Conservation (phyloP, 2,329 filamentous ascomycete genomes). For the Cryphonectria radicalis region DNA sequence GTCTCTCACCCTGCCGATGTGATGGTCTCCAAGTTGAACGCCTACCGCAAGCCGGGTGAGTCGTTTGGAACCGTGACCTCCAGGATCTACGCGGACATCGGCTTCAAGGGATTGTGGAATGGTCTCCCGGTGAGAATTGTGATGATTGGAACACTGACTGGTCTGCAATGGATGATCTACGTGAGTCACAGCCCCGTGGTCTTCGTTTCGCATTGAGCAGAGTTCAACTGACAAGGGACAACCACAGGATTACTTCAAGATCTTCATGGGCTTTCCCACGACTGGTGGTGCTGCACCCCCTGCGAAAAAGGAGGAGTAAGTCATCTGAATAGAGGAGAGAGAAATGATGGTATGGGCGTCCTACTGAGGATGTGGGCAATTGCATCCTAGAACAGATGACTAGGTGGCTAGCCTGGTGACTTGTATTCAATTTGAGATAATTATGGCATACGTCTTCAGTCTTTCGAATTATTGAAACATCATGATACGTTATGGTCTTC, state of each 20-base stretch:
- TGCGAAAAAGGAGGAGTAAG: conserved; percentile 49
- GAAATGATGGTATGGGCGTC: neutral
- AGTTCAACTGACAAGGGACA: conserved; percentile 29
- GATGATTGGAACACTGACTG: conserved; percentile 85
- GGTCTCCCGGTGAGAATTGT: conserved; percentile 83
- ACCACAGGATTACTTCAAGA: conserved; percentile 80
- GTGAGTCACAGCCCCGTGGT: conserved; percentile 47
- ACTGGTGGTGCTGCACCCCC: conserved; percentile 69
- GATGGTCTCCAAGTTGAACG: conserved; percentile 92
- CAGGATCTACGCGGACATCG: conserved; percentile 85
- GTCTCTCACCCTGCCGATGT: conserved; percentile 83
- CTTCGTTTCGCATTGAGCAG: neutral
- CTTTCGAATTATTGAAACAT: neutral
- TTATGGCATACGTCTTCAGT: neutral
- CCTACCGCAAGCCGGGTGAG: conserved; percentile 76
- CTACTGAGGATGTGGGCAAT: neutral
- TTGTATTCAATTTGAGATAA: neutral
- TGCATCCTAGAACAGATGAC: neutral
- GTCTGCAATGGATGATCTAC: conserved; percentile 93
- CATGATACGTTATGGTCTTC: neutral
- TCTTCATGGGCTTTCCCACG: conserved; percentile 84
- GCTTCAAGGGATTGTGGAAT: conserved; percentile 89
- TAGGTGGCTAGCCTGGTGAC: neutral
- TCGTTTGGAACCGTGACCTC: conserved; percentile 75
- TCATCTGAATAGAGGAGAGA: too few species aligned